Percentiles rank a stretch among this genome's conserved stretches.
phyloP scores from a whole-genome alignment of 169 alveolate genomes.

The Eimeria nieschulzi region DNA sequence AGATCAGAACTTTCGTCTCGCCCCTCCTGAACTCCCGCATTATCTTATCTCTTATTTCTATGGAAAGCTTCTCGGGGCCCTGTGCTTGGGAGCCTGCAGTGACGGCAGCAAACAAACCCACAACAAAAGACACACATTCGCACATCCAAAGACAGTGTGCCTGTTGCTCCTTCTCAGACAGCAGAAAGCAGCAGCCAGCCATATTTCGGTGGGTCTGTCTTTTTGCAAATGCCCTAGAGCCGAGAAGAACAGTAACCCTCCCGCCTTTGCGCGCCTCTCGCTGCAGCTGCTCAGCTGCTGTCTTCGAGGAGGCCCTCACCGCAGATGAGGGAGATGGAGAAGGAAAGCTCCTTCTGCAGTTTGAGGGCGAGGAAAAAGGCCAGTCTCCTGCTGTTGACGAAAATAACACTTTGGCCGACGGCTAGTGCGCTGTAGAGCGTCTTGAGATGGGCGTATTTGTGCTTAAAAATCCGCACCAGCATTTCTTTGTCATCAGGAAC shows the following conservation, averaged over 20 bases:
- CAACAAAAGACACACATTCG: background rate
- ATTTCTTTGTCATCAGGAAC: conserved; percentile 48
- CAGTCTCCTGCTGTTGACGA: conserved; percentile 94
- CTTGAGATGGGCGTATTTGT: conserved; percentile 92
- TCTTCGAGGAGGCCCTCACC: conserved; percentile 75
- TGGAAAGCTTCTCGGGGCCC: conserved; percentile 92
- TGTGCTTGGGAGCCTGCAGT: conserved; percentile 81
- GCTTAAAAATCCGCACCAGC: conserved; percentile 77
- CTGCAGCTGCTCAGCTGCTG: no score
- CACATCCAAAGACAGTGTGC: background rate
- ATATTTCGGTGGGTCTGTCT: no score
- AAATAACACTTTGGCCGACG: conserved; percentile 97
- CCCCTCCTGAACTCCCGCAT: conserved; percentile 96
- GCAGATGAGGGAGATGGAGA: conserved; percentile 89
- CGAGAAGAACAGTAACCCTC: no score
- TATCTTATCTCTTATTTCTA: conserved; percentile 94
- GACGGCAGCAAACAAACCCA: background rate
- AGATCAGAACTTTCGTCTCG: conserved; percentile 94
- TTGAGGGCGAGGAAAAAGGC: conserved; percentile 93
- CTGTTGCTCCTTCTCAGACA: no score
- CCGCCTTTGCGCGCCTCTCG: no score
- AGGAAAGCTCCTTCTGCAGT: conserved; percentile 89
- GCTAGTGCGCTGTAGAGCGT: conserved; percentile 95
- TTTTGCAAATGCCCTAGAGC: no score
- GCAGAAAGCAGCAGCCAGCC: no score